Percentiles rank a stretch among this genome's conserved stretches.
phyloP scores from a whole-genome alignment of 805 yeast genomes.

The Candida easanensis region DNA sequence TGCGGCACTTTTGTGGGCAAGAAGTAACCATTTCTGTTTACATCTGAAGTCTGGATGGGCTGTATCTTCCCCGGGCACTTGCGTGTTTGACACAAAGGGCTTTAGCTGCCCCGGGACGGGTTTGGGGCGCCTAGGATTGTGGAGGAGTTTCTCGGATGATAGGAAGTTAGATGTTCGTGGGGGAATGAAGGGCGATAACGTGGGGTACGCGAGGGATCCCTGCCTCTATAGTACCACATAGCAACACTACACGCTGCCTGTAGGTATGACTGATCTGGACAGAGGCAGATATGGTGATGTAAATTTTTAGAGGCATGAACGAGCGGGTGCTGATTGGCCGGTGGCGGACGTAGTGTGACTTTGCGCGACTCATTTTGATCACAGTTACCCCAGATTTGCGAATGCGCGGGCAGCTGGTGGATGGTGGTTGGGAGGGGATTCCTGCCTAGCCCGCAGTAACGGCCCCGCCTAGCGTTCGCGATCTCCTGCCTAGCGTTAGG shows the following conservation, averaged over 20 bases:
- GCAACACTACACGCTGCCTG: neutral
- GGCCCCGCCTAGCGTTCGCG: conserved; percentile 1
- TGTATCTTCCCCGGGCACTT: neutral
- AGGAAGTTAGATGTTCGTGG: neutral
- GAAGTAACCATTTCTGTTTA: too few relatives aligned
- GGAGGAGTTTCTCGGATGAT: neutral
- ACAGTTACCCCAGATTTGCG: conserved; percentile 8
- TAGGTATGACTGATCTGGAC: neutral
- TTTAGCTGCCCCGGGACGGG: neutral
- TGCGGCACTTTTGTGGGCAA: too few relatives aligned
- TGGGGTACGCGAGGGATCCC: neutral
- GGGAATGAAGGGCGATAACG: neutral
- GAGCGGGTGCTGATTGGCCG: conserved; percentile 7
- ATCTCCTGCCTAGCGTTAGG: neutral
- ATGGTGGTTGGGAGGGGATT: neutral
- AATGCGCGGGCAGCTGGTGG: neutral
- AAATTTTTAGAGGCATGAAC: neutral
- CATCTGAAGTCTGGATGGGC: too few relatives aligned
- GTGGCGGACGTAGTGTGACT: neutral
- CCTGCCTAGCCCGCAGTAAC: neutral
- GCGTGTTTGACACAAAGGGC: neutral
- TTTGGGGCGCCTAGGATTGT: neutral
- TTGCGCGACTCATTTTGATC: conserved; percentile 9
- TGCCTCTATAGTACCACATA: neutral
- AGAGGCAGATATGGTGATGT: conserved; percentile 6